Percentiles rank a stretch among this genome's conserved stretches.
Conservation (phyloP, 2,329 filamentous ascomycete species). For the Trichoderma aggressivum region DNA sequence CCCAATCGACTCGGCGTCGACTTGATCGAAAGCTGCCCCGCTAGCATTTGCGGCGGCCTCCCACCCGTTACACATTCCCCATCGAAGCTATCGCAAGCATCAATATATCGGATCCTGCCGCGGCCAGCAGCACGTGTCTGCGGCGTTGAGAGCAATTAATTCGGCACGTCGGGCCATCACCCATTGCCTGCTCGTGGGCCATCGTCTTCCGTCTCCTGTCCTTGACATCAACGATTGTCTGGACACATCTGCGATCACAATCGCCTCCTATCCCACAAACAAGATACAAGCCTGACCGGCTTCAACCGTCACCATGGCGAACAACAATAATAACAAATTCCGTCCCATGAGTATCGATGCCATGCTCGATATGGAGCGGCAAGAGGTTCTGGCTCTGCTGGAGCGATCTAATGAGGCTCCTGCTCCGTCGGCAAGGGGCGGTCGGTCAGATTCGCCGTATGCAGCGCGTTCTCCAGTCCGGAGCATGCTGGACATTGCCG, state of each 20-base stretch:
- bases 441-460: slow-evolving; percentile 52
- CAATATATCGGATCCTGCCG: neutral
- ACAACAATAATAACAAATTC: slow-evolving; percentile 25
- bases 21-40: slow-evolving; percentile 17
- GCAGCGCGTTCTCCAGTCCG: slow-evolving; percentile 64
- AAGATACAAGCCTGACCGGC: neutral
- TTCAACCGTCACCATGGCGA: slow-evolving; percentile 31
- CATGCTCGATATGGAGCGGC: slow-evolving; percentile 72
- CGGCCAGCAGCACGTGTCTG: neutral
- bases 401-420: slow-evolving; percentile 46
- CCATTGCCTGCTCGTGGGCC: neutral
- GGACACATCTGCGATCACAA: neutral
- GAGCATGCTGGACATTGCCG: slow-evolving; percentile 62
- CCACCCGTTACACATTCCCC: slow-evolving; percentile 4
- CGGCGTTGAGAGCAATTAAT: neutral
- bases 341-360: slow-evolving; percentile 71
- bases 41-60: slow-evolving; percentile 18
- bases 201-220: neutral
- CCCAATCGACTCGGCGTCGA: slow-evolving; percentile 17
- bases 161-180: neutral
- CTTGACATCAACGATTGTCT: neutral
- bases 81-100: slow-evolving; percentile 1
- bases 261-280: neutral
- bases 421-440: slow-evolving; percentile 32
- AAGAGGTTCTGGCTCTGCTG: slow-evolving; percentile 67